These are phyloP conservation scores for Vanilla planifolia DNA, from an alignment of 106 monocot genomes.

Conservation along the genomic window DNA sequence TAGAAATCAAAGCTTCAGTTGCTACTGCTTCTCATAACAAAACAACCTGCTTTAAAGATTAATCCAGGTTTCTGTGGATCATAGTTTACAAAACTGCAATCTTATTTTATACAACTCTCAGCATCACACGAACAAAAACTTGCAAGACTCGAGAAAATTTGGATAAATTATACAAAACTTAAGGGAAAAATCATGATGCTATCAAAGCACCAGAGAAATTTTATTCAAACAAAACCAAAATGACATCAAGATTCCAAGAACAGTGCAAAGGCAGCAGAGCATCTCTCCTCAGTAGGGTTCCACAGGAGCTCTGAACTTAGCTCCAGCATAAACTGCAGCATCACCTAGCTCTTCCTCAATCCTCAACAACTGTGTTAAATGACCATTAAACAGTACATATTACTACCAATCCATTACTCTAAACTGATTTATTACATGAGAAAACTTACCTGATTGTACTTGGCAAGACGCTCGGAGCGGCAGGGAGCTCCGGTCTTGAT, in stretches of 20 bases:
- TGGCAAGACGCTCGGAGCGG: constrained; percentile 78
- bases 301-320: constrained; percentile 83
- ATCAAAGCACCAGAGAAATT: not conserved
- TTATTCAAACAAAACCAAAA: not conserved
- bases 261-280: not conserved
- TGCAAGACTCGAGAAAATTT: no score
- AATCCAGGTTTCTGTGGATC: no score
- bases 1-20: no score
- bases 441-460: constrained; percentile 63
- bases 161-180: not conserved
- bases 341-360: constrained; percentile 95
- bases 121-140: no score
- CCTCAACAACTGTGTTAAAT: constrained; percentile 64
- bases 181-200: not conserved
- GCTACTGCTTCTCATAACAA: no score
- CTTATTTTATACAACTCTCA: no score
- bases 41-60: no score
- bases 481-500: constrained; percentile 86
- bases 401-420: no score
- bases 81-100: no score
- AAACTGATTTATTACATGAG: not conserved
- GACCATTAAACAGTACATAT: not conserved
- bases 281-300: constrained; percentile 51
- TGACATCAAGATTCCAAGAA: not conserved
- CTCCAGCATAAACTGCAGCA: constrained; percentile 79